Evolutionary conservation across 768 basidiomycete genomes (phyloP).

Genomic region (Xerocomellus chrysenteron): DNA sequence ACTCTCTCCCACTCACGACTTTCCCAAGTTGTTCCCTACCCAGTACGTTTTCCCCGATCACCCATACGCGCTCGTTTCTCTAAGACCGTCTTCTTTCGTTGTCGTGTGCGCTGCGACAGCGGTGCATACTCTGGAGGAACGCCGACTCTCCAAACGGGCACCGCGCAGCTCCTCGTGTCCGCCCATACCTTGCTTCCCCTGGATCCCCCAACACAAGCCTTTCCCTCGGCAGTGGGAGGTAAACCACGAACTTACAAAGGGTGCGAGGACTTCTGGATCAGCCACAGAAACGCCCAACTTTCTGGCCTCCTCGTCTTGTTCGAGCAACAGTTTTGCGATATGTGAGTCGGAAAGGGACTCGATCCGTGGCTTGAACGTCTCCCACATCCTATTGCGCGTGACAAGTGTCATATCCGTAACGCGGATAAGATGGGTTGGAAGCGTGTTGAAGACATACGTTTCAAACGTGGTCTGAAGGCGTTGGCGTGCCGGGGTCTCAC

Average conservation of each 20-base stretch:
- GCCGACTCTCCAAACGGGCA: slow-evolving; percentile 76
- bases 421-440: slow-evolving; percentile 26
- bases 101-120: too few relatives aligned
- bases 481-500: slow-evolving; percentile 19
- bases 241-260: too few relatives aligned
- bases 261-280: too few relatives aligned
- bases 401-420: too few relatives aligned
- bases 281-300: slow-evolving; percentile 19
- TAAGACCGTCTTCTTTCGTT: neutral
- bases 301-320: slow-evolving; percentile 25
- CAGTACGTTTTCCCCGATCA: slow-evolving; percentile 24
- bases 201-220: too few relatives aligned
- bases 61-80: too few relatives aligned
- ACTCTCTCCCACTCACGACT: too few relatives aligned
- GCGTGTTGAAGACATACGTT: slow-evolving; percentile 24
- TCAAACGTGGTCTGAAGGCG: slow-evolving; percentile 24
- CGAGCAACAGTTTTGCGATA: slow-evolving; percentile 22
- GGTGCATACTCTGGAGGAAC: too few relatives aligned
- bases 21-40: slow-evolving; percentile 63
- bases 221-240: too few relatives aligned
- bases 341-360: slow-evolving; percentile 22
- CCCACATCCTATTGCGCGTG: too few relatives aligned
- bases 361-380: slow-evolving; percentile 18
- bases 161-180: slow-evolving; percentile 62
- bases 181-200: too few relatives aligned